Evolutionary conservation across 768 basidiomycete genomes (phyloP).

Genomic region (Cystofilobasidium macerans): DNA sequence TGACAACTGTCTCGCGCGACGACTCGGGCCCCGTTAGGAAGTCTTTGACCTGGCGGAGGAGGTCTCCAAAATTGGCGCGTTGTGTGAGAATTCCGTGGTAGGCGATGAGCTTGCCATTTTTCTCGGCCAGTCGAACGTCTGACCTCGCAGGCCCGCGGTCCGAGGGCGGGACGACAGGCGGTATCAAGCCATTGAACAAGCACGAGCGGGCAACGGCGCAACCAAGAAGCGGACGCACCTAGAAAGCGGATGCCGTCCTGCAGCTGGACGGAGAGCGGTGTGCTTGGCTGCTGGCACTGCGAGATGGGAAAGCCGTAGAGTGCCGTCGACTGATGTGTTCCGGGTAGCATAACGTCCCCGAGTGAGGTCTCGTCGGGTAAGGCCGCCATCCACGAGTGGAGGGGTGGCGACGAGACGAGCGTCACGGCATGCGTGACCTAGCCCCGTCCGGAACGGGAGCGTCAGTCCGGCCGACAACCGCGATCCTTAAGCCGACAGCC

Average conservation of each 20-base stretch:
- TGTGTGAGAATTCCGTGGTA: conserved; percentile 57
- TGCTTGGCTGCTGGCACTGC: conserved; percentile 64
- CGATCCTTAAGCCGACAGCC: not conserved
- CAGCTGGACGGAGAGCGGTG: conserved; percentile 58
- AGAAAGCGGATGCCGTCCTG: conserved; percentile 50
- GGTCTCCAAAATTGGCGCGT: conserved; percentile 18
- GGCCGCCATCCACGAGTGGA: conserved; percentile 38
- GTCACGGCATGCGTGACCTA: not conserved
- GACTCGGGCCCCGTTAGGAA: conserved; percentile 3
- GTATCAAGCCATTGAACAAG: too few relatives aligned
- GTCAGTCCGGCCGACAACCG: not conserved
- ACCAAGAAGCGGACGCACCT: not conserved
- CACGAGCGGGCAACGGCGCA: too few relatives aligned
- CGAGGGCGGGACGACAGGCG: too few relatives aligned
- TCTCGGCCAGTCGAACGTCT: conserved; percentile 23
- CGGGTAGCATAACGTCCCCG: conserved; percentile 67
- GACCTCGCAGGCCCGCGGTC: not conserved
- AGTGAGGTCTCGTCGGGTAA: conserved; percentile 59
- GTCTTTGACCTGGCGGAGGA: not conserved
- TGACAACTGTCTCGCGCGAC: conserved; percentile 56
- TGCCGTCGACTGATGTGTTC: conserved; percentile 41
- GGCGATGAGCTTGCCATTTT: conserved; percentile 36
- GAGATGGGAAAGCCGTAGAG: conserved; percentile 43
- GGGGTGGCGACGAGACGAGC: conserved; percentile 2
- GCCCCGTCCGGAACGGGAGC: not conserved